Conservation (phyloP, 345 rosid genomes). For the Brassica napus region DNA sequence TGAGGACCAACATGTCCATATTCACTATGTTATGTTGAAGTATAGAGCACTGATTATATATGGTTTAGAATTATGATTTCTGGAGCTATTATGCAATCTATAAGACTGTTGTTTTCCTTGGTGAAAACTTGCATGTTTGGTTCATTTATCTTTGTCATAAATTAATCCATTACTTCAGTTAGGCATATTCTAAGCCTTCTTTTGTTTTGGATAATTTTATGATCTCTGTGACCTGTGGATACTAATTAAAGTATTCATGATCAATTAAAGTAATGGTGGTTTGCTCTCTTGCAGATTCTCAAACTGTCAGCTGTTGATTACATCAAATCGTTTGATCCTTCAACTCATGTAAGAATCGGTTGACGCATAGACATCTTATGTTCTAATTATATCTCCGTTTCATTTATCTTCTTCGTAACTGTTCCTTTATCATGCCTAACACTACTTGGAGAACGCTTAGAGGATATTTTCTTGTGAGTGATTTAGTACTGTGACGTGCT, state of each 20-base stretch:
- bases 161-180: not conserved
- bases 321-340: constrained; percentile 71
- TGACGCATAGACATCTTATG: constrained; percentile 5
- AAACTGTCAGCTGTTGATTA: constrained; percentile 70
- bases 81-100: constrained; percentile 8
- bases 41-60: not conserved
- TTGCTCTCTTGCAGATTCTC: constrained; percentile 63
- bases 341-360: constrained; percentile 62
- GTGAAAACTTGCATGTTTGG: not conserved
- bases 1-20: not conserved
- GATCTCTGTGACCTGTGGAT: constrained; percentile 7
- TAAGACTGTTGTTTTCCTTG: constrained; percentile 4
- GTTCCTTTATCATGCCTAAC: constrained; percentile 7
- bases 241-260: not conserved
- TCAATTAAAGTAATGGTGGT: constrained; percentile 11
- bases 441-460: constrained; percentile 2
- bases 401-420: constrained; percentile 14
- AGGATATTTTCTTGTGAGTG: constrained; percentile 3
- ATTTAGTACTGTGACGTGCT: constrained; percentile 24
- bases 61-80: not conserved
- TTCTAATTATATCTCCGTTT: not conserved
- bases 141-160: constrained; percentile 11
- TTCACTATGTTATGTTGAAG: not conserved
- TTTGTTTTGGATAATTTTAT: not conserved
- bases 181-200: constrained; percentile 14